Evolutionary conservation across 208 protist genomes (phyloP), one percentile per base, ranked within the genome.

Genomic region (Trypanosoma mega): DNA sequence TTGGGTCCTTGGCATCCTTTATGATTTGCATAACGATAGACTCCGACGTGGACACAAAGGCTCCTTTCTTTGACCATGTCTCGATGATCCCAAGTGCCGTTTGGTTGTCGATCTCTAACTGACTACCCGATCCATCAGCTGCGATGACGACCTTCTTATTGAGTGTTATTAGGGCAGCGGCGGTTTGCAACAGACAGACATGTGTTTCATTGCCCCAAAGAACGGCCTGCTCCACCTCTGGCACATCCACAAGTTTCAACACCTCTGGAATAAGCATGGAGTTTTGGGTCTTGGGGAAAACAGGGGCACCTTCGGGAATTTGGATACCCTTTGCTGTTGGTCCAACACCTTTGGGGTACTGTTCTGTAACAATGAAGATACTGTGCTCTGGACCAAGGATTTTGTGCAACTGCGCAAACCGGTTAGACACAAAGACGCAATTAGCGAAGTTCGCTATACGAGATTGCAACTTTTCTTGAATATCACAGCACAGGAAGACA

Each of bases 121-220:
- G 79, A n/a, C 72, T 58, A 0, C 58, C 70, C 29, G 63, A 76
- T 31, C 82, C 82, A 48, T 90, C 85, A 3, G 69, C 63, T 31
- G 72, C 59, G 14, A 93, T 58, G 21, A 73, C 74, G 2, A 93
- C 85, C 33, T 75, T 68, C 21, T 85, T 82, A 2, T 76, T 75
- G n/a, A 53, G 47, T n/a, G 69, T 43, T 18, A 90, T 52, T 6
- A 93, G 62, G 21, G 68, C 87, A 16, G 82, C 74, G 20, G 72
- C 72, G 8, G 82, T 89, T 45, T 87, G 74, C 37, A 87, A 12
- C 14, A 93, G 21, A 50, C 87, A 93, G 20, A 85, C 82, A 33
- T 89, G 76, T 27, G 82, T 83, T 59, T 93, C 87, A 44, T 75
- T 61, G 21, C 87, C 87, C 72, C 75, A 89, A 23, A 93, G 62